Evolutionary conservation across 2,329 filamentous ascomycete species (phyloP).

Genomic region (Colletotrichum noveboracense): DNA sequence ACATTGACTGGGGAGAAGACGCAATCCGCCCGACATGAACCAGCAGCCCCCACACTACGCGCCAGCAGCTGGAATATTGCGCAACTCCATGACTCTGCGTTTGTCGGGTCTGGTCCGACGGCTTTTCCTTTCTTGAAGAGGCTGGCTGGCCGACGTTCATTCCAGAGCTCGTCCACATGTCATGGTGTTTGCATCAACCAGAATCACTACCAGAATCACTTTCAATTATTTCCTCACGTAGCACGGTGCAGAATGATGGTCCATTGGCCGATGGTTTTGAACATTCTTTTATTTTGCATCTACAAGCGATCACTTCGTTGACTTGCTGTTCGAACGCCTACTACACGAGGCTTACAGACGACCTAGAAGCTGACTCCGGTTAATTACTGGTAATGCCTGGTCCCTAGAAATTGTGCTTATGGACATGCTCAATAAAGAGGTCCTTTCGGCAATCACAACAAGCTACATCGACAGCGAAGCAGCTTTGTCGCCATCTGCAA

Average conservation of each 20-base stretch:
- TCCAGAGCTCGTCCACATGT: background rate
- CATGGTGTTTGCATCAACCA: background rate
- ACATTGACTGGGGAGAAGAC: constrained; percentile 11
- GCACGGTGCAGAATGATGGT: background rate
- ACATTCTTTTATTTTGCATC: background rate
- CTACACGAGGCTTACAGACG: background rate
- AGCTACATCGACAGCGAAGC: background rate
- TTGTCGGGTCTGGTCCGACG: background rate
- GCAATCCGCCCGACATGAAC: background rate
- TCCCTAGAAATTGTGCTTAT: background rate
- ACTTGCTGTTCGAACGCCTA: background rate
- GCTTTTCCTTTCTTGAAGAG: background rate
- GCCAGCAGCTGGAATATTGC: background rate
- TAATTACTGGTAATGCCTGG: background rate
- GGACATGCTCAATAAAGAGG: background rate
- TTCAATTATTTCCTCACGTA: too few relatives aligned
- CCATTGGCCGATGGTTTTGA: background rate
- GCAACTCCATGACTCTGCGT: background rate
- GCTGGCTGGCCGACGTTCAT: background rate
- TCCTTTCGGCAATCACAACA: background rate
- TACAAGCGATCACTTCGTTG: background rate
- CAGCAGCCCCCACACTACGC: background rate
- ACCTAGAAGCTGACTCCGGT: background rate
- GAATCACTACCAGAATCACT: too few relatives aligned
- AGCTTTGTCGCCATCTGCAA: background rate